Base-by-base conservation (phyloP, 116 monocot species). In the Posidonia oceanica region DNA sequence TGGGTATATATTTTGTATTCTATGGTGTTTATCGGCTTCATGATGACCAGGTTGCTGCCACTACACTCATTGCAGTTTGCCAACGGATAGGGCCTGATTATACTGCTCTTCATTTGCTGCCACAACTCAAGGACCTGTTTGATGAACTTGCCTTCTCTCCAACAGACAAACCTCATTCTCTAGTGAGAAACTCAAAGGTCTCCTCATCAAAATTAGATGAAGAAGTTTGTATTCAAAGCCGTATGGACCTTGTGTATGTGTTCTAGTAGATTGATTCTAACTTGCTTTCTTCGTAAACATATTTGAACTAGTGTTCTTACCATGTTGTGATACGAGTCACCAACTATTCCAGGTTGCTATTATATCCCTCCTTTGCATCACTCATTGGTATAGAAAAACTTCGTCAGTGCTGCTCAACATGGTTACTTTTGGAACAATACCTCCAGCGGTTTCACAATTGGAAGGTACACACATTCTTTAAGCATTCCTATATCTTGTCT, bases 341-440 rank as follows among this genome's bases (percentile, higher is more conserved):
- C 29, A 40, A 41, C 67, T 17, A 51, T 74, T 77, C 71, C 67
- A 98, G 98, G 74, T 84, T 84, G 39, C 77, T 88, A 5, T 71
- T 98, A 29, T 98, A 98, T 84, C 90, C 98, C 77, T 85, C 82
- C 39, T 76, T 98, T 76, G 87, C 85, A 70, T 84, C 79, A 52
- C 67, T 93, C 61, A 73, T 98, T 75, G 93, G 98, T 61, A 86
- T 93, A 54, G 93, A 98, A 79, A 93, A 82, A 72, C 89, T 98
- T 60, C 87, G 90, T 18, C 82, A 90, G 54, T 79, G 77, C 76
- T 98, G 93, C 79, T 41, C 87, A 12, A 82, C 77, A 71, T 98
- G 98, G 93, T 86, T 98, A 73, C 83, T 90, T 69, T 79, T 98
- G 78, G 98, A 98, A 83, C 87, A 88, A 71, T 84, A 83, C 77